A percentile compares a stretch with the other conserved stretches of the same genome.
Evolutionary conservation across 192 early-diverging fungal species (phyloP).

Genomic region (Coemansia aciculifera): DNA sequence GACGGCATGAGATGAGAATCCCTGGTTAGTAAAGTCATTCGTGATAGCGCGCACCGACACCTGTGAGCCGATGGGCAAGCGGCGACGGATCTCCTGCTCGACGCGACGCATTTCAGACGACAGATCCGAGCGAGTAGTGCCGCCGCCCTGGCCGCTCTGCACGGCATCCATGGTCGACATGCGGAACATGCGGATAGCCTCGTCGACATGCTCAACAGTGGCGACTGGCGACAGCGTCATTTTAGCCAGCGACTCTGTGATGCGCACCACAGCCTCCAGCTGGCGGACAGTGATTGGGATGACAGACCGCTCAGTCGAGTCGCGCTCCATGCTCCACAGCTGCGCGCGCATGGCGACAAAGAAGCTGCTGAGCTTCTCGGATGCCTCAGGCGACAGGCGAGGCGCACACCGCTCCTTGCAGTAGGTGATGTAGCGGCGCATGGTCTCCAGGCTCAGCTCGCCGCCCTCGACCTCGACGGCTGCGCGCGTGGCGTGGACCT

Average conservation of each 20-base stretch:
- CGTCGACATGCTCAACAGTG: conserved; percentile 88
- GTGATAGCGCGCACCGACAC: conserved; percentile 63
- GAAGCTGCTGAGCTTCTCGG: conserved; percentile 89
- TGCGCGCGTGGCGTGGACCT: conserved; percentile 84
- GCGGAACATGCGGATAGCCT: conserved; percentile 97
- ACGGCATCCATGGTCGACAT: conserved; percentile 97
- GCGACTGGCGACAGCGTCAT: conserved; percentile 84
- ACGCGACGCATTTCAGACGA: conserved; percentile 74
- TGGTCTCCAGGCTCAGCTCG: conserved; percentile 90
- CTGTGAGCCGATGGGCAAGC: conserved; percentile 86
- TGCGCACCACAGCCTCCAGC: conserved; percentile 97
- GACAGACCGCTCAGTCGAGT: conserved; percentile 69
- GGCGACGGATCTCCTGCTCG: conserved; percentile 80
- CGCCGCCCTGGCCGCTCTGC: conserved; percentile 80
- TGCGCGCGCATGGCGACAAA: conserved; percentile 90
- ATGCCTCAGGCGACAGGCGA: conserved; percentile 81
- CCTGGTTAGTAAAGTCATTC: conserved; percentile 60
- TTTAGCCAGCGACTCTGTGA: conserved; percentile 97
- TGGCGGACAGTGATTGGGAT: conserved; percentile 98
- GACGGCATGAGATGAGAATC: conserved; percentile 60
- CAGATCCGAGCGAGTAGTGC: conserved; percentile 74
- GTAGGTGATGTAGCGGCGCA: conserved; percentile 95
- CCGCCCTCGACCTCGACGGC: conserved; percentile 64
- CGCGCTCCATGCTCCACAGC: conserved; percentile 74
- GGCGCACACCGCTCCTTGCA: conserved; percentile 95